phyloP scores from a whole-genome alignment of 148 eudicot genomes.

The Simmondsia chinensis region DNA sequence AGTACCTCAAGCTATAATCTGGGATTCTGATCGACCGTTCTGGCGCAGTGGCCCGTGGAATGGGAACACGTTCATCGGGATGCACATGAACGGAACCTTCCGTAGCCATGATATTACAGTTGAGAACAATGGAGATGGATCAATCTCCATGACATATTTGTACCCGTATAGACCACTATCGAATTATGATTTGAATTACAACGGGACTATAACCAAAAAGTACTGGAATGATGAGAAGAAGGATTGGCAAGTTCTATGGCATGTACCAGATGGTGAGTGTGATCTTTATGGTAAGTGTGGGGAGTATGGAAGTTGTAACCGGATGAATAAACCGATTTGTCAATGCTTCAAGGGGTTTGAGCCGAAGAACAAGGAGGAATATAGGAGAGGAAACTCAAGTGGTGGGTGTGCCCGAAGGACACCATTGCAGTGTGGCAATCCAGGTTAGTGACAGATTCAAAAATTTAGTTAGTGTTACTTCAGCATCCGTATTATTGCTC shows the following conservation, averaged over 20 bases:
- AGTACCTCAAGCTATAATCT: conserved; percentile 16
- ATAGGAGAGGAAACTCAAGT: conserved; percentile 38
- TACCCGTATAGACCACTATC: neutral
- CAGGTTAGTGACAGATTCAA: too few relatives aligned
- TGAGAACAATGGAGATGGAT: conserved; percentile 8
- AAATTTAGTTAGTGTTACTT: too few relatives aligned
- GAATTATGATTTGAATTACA: conserved; percentile 8
- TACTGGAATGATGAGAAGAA: conserved; percentile 7
- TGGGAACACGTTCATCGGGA: conserved; percentile 18
- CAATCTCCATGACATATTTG: neutral
- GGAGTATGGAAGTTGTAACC: conserved; percentile 42
- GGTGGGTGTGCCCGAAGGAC: conserved; percentile 39
- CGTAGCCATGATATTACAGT: too few relatives aligned
- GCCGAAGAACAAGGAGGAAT: conserved; percentile 27
- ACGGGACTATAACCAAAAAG: conserved; percentile 10
- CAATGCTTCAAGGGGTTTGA: conserved; percentile 40
- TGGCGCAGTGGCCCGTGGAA: conserved; percentile 45
- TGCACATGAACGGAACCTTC: too few relatives aligned
- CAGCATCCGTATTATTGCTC: too few relatives aligned
- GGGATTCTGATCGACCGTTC: conserved; percentile 22
- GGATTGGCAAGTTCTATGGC: conserved; percentile 18
- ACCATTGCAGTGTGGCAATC: conserved; percentile 25
- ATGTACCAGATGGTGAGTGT: conserved; percentile 13
- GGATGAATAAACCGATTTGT: conserved; percentile 27
- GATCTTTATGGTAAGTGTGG: conserved; percentile 49